Evolutionary conservation across 2,329 filamentous ascomycete genomes (phyloP), one percentile per base, ranked within the genome.

Genomic region (Botrytis deweyae): DNA sequence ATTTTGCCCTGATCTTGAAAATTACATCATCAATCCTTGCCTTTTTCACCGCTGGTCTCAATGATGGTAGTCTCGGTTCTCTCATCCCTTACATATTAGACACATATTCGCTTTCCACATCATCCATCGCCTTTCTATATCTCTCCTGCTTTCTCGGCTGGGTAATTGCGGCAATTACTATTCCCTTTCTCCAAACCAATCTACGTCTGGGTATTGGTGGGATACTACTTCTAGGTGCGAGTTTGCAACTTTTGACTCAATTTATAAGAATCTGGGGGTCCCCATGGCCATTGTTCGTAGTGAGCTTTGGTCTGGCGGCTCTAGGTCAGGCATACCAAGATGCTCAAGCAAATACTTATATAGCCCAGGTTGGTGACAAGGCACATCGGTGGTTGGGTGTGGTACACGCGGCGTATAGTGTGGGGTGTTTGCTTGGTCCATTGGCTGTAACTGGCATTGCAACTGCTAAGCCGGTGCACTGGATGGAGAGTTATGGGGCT

Each of bases 31-130:
- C 87, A 3, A 87, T 86, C 0, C 87, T 90, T 75, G 89, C 88
- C 0, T 92, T 91, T 82, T 90, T 92, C 78, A 88, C 89, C 44
- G 88, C 90, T 0, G 90, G 90, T 0, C 84, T 88, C 66, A 92
- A 91, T 73, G 90, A 92, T 79, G 90, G 90, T 46, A 90, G 87
- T 74, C 82, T 91, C 0, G 90, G 90, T 3, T 85, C 90, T 1
- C 76, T 92, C 22, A 86, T 91, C 1, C 90, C 90, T 0, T 90
- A 91, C 77, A 84, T 92, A 16, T 84, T 91, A 6, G 83, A 85
- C 8, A 85, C 86, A 4, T 90, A 91, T 77, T 75, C 82, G 8
- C 85, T 90, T 64, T 85, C 81, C 20, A 89, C 87, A 0, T 86
- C 85, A 36, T 82, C 86, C 42, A 83, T 88, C 7, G 84, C 87